Evolutionary conservation across 441 rosid genomes (phyloP), one percentile per base, ranked within the genome.

Genomic region (Flueggea neowawraea): DNA sequence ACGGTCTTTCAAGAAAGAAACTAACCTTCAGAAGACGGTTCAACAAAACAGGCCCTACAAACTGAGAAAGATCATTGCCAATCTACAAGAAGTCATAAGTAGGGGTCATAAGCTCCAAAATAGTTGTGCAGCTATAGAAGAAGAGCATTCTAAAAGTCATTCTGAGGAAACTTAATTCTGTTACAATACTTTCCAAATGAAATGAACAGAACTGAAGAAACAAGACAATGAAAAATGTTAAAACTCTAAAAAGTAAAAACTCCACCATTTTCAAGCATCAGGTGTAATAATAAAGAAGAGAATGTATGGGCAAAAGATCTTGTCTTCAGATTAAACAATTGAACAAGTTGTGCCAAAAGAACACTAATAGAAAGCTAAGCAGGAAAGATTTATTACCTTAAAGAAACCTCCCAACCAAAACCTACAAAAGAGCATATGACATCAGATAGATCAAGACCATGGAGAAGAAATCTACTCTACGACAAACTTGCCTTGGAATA

Each of bases 331-430:
- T 13, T 6, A n/a, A 60, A 53, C 50, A 69, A 55, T 45, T 64
- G 28, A 58, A 48, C n/a, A 54, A 61, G 55, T 63, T 17, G n/a
- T 12, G 65, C 32, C 65, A 66, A 67, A 55, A 39, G 31, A 60
- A 49, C 56, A 48, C 49, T 57, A 36, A 45, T 50, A 43, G n/a
- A 14, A 60, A 15, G 28, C 8, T 12, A 41, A 10, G 33, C 22
- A 22, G 32, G 61, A 39, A 43, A 31, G 59, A 61, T 52, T 60
- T 33, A 50, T 70, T 77, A 91, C 99, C 99, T 95, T 95, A 78
- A 89, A 88, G 57, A 86, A 36, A 51, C 98, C 97, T 68, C 89
- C 99, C 58, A 82, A 72, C 97, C 95, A 95, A 74, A 95, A 95
- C 83, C 97, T 95, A 70, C 71, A 80, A 28, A 62, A 60, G 63